Conservation (phyloP, 148 eudicot species). For the Linanthus parryae region DNA sequence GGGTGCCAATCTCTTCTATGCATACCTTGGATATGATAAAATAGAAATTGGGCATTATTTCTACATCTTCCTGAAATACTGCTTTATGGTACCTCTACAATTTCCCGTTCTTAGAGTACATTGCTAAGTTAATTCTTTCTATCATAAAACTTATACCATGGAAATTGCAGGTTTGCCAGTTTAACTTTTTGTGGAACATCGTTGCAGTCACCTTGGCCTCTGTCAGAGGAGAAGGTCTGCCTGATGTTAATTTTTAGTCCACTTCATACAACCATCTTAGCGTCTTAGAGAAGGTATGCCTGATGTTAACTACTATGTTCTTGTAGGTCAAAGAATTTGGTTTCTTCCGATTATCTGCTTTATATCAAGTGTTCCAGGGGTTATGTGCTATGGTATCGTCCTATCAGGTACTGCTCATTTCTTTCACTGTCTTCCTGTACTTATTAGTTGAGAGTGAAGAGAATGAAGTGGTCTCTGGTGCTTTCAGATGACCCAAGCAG, state of each 20-base stretch:
- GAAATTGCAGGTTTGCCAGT: slow-evolving; percentile 43
- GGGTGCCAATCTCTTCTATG: too few relatives aligned
- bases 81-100: too few relatives aligned
- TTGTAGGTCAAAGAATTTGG: slow-evolving; percentile 71
- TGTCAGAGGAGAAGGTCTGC: slow-evolving; percentile 85
- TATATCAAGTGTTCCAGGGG: slow-evolving; percentile 77
- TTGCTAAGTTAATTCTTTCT: neutral
- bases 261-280: neutral
- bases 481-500: too few relatives aligned
- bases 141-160: neutral
- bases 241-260: neutral
- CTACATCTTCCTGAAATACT: too few relatives aligned
- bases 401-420: slow-evolving; percentile 59
- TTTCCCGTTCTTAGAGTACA: neutral
- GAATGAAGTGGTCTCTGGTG: too few relatives aligned
- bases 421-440: neutral
- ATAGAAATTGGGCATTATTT: too few relatives aligned
- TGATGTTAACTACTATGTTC: neutral
- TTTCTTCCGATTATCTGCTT: slow-evolving; percentile 75
- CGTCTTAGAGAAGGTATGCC: slow-evolving; percentile 2
- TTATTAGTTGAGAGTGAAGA: neutral
- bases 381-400: slow-evolving; percentile 82
- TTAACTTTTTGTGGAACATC: slow-evolving; percentile 80
- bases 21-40: too few relatives aligned
- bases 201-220: slow-evolving; percentile 72